Percentiles rank a stretch among this genome's conserved stretches.
Conservation (phyloP, 2,329 filamentous ascomycete species). For the Phialocephala sp. region DNA sequence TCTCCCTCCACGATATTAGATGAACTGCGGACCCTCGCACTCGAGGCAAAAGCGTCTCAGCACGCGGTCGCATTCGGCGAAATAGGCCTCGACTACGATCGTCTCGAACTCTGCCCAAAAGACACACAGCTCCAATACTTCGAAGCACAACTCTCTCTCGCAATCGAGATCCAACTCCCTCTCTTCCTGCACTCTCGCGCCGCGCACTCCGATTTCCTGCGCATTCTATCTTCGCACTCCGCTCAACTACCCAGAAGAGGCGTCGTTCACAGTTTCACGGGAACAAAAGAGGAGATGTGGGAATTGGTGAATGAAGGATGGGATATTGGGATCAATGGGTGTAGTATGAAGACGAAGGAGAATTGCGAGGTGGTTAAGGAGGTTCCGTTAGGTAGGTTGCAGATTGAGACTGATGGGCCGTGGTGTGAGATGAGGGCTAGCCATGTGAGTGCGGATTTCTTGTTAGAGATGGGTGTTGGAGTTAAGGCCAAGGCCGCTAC, state of each 20-base stretch:
- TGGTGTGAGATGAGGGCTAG: conserved; percentile 95
- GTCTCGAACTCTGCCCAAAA: conserved; percentile 80
- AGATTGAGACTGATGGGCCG: conserved; percentile 96
- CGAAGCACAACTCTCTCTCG: conserved; percentile 63
- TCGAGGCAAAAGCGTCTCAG: conserved; percentile 48
- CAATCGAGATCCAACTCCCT: conserved; percentile 68
- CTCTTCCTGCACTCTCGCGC: conserved; percentile 93
- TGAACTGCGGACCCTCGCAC: background rate
- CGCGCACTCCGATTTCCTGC: conserved; percentile 83
- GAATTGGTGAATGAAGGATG: conserved; percentile 80
- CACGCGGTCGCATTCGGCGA: conserved; percentile 81
- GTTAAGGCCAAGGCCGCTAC: background rate
- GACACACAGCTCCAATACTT: conserved; percentile 86
- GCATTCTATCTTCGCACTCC: conserved; percentile 68
- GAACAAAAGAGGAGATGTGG: conserved; percentile 82
- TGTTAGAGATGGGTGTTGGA: conserved; percentile 36
- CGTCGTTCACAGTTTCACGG: conserved; percentile 95
- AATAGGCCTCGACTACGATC: conserved; percentile 95
- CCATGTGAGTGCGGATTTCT: conserved; percentile 67
- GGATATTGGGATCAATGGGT: conserved; percentile 95
- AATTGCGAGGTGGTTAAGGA: conserved; percentile 85
- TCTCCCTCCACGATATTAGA: conserved; percentile 44
- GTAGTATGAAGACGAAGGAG: conserved; percentile 91
- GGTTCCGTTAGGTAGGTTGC: conserved; percentile 78
- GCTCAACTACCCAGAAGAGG: conserved; percentile 74